phyloP scores from a whole-genome alignment of 2,329 filamentous ascomycete species.

The Biscogniauxia sp. region DNA sequence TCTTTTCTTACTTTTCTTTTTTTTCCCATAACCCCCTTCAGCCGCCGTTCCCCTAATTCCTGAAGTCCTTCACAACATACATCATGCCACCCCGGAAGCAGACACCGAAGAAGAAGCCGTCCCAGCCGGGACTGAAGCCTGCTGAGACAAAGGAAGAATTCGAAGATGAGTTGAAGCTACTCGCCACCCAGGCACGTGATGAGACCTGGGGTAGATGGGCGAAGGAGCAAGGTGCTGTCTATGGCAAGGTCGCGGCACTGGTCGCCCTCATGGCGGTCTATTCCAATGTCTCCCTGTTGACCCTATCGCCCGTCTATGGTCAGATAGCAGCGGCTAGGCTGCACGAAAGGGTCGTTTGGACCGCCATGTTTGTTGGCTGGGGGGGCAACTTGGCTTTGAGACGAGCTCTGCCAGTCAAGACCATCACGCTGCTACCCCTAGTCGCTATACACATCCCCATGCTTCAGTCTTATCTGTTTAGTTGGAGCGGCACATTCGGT shows the following conservation, averaged over 20 bases:
- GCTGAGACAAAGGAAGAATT: constrained; percentile 51
- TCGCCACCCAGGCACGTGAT: constrained; percentile 40
- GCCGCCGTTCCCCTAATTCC: no score
- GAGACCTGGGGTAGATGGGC: constrained; percentile 34
- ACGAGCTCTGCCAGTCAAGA: constrained; percentile 46
- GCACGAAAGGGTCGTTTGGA: constrained; percentile 65
- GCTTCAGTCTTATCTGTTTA: constrained; percentile 69
- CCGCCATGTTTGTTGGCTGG: constrained; percentile 70
- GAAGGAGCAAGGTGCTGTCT: constrained; percentile 39
- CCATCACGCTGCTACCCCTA: constrained; percentile 61
- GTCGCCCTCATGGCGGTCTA: constrained; percentile 60
- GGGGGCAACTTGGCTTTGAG: constrained; percentile 60
- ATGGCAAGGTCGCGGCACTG: constrained; percentile 42
- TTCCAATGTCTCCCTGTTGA: constrained; percentile 70
- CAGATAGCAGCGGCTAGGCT: constrained; percentile 72
- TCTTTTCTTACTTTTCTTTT: background rate
- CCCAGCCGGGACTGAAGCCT: constrained; percentile 31
- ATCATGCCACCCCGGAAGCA: constrained; percentile 32
- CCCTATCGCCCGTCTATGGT: constrained; percentile 84
- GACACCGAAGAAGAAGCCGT: constrained; percentile 21
- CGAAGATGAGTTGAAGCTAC: constrained; percentile 51
- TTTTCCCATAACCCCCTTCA: constrained; percentile 1
- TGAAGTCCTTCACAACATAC: background rate
- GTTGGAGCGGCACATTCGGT: constrained; percentile 63
- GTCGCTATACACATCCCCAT: constrained; percentile 73